Percentiles rank a stretch among this genome's conserved stretches.
These are phyloP conservation scores for Ampelocalamus luodianensis DNA, from an alignment of 176 grass and related monocot genomes.

Conservation along the genomic window DNA sequence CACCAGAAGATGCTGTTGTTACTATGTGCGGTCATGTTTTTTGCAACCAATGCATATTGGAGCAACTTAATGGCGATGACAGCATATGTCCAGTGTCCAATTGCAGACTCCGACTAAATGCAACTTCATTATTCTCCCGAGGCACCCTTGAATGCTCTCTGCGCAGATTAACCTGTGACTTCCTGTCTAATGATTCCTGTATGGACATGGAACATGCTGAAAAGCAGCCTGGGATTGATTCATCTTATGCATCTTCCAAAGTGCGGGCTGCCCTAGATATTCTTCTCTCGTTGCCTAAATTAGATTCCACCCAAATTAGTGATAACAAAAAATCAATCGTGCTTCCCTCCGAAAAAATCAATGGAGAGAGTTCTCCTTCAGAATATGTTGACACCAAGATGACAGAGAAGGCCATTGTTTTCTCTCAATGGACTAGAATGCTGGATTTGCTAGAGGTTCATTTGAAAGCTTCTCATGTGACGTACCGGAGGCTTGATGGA, in stretches of 20 bases:
- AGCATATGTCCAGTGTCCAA: conserved; percentile 67
- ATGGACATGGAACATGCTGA: conserved; percentile 52
- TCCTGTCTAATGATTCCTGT: conserved; percentile 48
- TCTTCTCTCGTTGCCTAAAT: conserved; percentile 74
- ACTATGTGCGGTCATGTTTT: conserved; percentile 90
- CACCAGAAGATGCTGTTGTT: conserved; percentile 96
- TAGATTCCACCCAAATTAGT: conserved; percentile 38
- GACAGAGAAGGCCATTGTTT: conserved; percentile 97
- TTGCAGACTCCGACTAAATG: conserved; percentile 67
- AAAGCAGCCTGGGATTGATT: conserved; percentile 52
- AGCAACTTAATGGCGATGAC: conserved; percentile 87
- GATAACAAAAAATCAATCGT: conserved; percentile 33
- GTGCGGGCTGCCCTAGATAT: conserved; percentile 80
- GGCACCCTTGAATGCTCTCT: conserved; percentile 76
- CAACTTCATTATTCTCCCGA: conserved; percentile 82
- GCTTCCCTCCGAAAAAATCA: conserved; percentile 28
- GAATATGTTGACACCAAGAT: conserved; percentile 45
- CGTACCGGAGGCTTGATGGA: conserved; percentile 89
- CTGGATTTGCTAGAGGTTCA: conserved; percentile 89
- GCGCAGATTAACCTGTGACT: conserved; percentile 53
- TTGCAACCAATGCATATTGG: conserved; percentile 92
- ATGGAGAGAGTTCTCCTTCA: conserved; percentile 43
- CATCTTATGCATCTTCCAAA: conserved; percentile 84
- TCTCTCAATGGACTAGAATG: conserved; percentile 99
- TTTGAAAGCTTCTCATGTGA: conserved; percentile 74